Conservation (phyloP, 2,329 filamentous ascomycete species). For the Epicoccum nigrum region DNA sequence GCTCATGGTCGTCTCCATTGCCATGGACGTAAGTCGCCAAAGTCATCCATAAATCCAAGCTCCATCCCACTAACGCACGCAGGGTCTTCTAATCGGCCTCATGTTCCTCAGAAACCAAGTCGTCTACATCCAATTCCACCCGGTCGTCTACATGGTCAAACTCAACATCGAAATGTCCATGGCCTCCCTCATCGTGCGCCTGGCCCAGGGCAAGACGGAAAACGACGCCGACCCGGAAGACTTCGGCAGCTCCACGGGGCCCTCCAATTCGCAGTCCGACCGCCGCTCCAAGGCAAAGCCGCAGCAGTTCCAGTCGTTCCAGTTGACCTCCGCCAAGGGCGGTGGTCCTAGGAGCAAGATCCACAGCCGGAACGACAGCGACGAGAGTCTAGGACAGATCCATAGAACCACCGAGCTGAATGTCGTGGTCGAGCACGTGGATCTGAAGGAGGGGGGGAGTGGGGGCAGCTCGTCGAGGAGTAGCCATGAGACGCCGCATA, state of each 20-base stretch:
- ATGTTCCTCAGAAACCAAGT: conserved; percentile 48
- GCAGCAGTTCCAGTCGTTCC: conserved; percentile 25
- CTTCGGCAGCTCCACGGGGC: conserved; percentile 26
- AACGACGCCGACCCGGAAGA: conserved; percentile 35
- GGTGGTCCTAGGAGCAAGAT: conserved; percentile 14
- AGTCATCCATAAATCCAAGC: background rate
- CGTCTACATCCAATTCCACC: conserved; percentile 52
- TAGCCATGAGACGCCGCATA: conserved; percentile 26
- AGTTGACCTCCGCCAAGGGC: conserved; percentile 22
- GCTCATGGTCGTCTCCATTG: conserved; percentile 49
- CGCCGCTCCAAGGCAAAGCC: conserved; percentile 14
- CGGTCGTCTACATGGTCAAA: conserved; percentile 52
- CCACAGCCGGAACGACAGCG: conserved; percentile 29
- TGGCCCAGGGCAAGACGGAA: conserved; percentile 39
- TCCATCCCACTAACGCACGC: background rate
- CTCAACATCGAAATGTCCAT: conserved; percentile 56
- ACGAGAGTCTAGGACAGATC: conserved; percentile 32
- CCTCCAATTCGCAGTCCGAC: conserved; percentile 25
- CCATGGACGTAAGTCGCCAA: conserved; percentile 47
- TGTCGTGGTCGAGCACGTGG: conserved; percentile 26
- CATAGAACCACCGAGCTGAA: conserved; percentile 35
- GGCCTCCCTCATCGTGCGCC: conserved; percentile 50
- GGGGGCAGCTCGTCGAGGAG: conserved; percentile 26
- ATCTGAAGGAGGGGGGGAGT: conserved; percentile 8
- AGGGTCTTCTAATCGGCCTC: conserved; percentile 47